Conservation (phyloP, 805 yeast species). For the Metschnikowia chrysomelidarum region DNA sequence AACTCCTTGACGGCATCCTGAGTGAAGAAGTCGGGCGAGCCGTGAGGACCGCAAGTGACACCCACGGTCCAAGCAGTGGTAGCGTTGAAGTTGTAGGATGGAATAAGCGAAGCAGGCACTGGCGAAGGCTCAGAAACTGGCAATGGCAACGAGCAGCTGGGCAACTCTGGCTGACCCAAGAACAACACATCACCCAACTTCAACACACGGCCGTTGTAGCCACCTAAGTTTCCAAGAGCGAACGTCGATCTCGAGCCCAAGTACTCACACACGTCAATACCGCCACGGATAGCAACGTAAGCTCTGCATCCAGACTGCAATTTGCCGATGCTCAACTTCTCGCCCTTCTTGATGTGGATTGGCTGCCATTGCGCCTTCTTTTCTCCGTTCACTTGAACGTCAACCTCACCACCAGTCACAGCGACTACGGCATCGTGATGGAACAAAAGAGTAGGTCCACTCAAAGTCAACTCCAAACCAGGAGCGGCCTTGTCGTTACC, state of each 20-base stretch:
- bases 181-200: slow-evolving; percentile 91
- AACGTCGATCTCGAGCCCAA: slow-evolving; percentile 96
- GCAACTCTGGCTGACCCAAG: slow-evolving; percentile 71
- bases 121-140: slow-evolving; percentile 65
- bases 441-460: slow-evolving; percentile 83
- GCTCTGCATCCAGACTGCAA: slow-evolving; percentile 82
- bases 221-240: slow-evolving; percentile 92
- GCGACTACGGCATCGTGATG: slow-evolving; percentile 78
- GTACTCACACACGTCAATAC: slow-evolving; percentile 91
- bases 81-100: slow-evolving; percentile 40
- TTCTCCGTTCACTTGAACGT: slow-evolving; percentile 63
- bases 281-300: slow-evolving; percentile 87
- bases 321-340: slow-evolving; percentile 77
- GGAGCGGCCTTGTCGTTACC: slow-evolving; percentile 84
- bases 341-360: slow-evolving; percentile 67
- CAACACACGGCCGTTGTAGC: slow-evolving; percentile 88
- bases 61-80: slow-evolving; percentile 76
- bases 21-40: slow-evolving; percentile 92
- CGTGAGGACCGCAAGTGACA: slow-evolving; percentile 97
- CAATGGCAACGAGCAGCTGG: slow-evolving; percentile 66
- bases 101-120: slow-evolving; percentile 56
- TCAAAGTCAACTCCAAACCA: slow-evolving; percentile 84
- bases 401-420: slow-evolving; percentile 81
- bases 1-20: slow-evolving; percentile 72
- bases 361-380: slow-evolving; percentile 69